Percentiles rank a stretch among this genome's conserved stretches.
Evolutionary conservation across 225 moss, liverwort and hornwort species (phyloP).

Genomic region (Sphagnum contortum): DNA sequence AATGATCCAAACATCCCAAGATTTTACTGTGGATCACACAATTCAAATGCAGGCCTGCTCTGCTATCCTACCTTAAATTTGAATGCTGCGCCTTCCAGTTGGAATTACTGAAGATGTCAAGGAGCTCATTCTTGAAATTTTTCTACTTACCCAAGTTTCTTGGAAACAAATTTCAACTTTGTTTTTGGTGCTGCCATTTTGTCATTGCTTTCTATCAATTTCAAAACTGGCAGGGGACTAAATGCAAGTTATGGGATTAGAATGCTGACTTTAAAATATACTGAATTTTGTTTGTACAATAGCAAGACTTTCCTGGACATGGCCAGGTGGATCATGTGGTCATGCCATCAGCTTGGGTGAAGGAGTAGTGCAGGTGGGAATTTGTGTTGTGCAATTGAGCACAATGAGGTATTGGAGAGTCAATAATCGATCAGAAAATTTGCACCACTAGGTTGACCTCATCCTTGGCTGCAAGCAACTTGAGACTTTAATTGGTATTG

Average conservation of each 20-base stretch:
- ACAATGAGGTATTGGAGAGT: slow-evolving; percentile 91
- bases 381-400: slow-evolving; percentile 60
- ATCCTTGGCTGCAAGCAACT: slow-evolving; percentile 91
- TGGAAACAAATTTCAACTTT: slow-evolving; percentile 78
- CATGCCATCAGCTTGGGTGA: slow-evolving; percentile 80
- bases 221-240: too few species aligned
- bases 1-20: slow-evolving; percentile 97
- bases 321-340: slow-evolving; percentile 80
- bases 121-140: slow-evolving; percentile 94
- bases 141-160: slow-evolving; percentile 93
- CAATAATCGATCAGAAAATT: slow-evolving; percentile 93
- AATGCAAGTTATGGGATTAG: too few species aligned
- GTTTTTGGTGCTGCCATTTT: slow-evolving; percentile 82
- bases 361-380: slow-evolving; percentile 85
- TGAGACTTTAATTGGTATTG: too few species aligned
- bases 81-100: slow-evolving; percentile 81
- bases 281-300: neutral
- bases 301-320: neutral
- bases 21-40: slow-evolving; percentile 98
- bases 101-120: slow-evolving; percentile 96
- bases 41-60: slow-evolving; percentile 93
- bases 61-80: slow-evolving; percentile 81
- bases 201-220: slow-evolving; percentile 9
- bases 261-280: neutral
- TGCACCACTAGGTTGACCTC: slow-evolving; percentile 98